Percentiles rank a stretch among this genome's conserved stretches.
These are phyloP conservation scores for Purpureocillium takamizusanense DNA, from an alignment of 2,329 filamentous ascomycete species.

Conservation along the genomic window DNA sequence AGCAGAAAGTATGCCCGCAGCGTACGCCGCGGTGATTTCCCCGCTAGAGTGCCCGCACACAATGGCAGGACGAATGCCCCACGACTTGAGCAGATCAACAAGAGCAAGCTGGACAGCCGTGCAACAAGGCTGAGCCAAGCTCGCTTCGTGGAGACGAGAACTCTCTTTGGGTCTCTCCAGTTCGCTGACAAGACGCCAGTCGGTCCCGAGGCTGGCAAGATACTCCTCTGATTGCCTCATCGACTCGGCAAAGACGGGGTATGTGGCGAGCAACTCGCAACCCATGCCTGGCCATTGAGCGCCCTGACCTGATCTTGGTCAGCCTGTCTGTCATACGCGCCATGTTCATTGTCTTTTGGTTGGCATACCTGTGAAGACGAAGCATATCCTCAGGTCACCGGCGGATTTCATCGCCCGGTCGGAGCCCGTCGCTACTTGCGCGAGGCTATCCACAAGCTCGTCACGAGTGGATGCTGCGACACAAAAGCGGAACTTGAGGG, in stretches of 20 bases:
- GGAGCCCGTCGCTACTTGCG: no score
- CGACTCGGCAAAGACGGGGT: conserved; percentile 9
- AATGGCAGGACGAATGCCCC: conserved; percentile 15
- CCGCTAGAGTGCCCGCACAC: conserved; percentile 28
- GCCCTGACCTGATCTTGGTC: no score
- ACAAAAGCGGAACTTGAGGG: no score
- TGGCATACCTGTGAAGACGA: no score
- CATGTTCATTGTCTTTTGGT: no score
- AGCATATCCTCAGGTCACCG: no score
- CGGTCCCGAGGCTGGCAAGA: not conserved
- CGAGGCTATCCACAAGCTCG: no score
- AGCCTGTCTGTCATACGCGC: no score
- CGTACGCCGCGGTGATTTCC: conserved; percentile 29
- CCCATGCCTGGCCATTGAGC: conserved; percentile 25
- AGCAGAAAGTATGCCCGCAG: conserved; percentile 10
- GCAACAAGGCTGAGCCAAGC: conserved; percentile 25
- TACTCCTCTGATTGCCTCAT: conserved; percentile 5
- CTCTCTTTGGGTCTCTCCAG: not conserved
- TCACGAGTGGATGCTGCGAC: no score
- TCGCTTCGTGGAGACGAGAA: conserved; percentile 11
- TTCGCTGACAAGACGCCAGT: not conserved
- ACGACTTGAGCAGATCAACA: conserved; percentile 21
- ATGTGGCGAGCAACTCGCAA: conserved; percentile 13
- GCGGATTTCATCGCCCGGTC: no score
- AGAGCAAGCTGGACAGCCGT: conserved; percentile 33